These are phyloP conservation scores for Aspergillus tubingensis DNA, from an alignment of 2,329 filamentous ascomycete genomes.

Conservation along the genomic window DNA sequence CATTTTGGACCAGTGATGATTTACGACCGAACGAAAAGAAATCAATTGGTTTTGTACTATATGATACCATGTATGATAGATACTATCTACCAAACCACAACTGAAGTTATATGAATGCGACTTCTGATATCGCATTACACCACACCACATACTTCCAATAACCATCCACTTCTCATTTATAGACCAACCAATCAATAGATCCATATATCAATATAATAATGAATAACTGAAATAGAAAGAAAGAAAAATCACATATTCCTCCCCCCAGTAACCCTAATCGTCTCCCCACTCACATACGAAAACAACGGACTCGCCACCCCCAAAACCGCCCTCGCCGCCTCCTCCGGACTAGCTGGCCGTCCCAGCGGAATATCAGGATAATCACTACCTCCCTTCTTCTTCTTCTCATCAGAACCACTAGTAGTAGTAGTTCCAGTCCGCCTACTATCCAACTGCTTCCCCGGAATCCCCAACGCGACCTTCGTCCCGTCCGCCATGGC, in stretches of 20 bases:
- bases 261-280: slow-evolving; percentile 81
- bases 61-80: not conserved
- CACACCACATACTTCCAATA: not conserved
- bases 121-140: slow-evolving; percentile 1
- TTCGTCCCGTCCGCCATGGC: slow-evolving; percentile 74
- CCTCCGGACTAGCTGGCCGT: slow-evolving; percentile 73
- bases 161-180: not conserved
- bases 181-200: not conserved
- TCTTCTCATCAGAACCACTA: slow-evolving; percentile 7
- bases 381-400: slow-evolving; percentile 29
- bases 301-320: slow-evolving; percentile 80
- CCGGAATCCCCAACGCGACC: slow-evolving; percentile 73
- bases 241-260: slow-evolving; percentile 56
- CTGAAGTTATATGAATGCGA: not conserved
- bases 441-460: slow-evolving; percentile 51
- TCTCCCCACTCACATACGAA: slow-evolving; percentile 83
- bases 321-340: slow-evolving; percentile 76
- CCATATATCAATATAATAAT: not conserved
- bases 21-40: not conserved
- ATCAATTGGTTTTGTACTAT: not conserved
- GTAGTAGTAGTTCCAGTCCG: slow-evolving; percentile 26
- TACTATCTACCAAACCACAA: not conserved
- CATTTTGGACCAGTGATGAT: not conserved
- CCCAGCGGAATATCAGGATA: slow-evolving; percentile 75
- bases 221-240: not conserved